phyloP scores from a whole-genome alignment of 495 filamentous ascomycete species.

The Aspergillus cristatus region DNA sequence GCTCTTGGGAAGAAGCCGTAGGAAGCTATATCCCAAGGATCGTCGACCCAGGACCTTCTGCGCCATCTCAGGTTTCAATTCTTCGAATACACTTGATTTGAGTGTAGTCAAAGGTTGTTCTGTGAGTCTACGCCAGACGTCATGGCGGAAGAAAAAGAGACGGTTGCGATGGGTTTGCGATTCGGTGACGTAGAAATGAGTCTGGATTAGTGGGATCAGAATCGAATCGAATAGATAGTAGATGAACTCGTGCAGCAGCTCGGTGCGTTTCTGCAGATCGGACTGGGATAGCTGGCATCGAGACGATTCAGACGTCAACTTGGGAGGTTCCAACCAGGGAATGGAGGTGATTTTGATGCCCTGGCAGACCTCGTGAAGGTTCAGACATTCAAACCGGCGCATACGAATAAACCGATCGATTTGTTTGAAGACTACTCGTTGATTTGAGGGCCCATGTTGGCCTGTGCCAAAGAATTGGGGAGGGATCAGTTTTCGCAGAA shows the following conservation, averaged over 20 bases:
- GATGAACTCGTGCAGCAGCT: constrained; percentile 74
- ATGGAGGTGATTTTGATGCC: constrained; percentile 62
- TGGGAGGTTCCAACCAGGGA: constrained; percentile 64
- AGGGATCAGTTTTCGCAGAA: constrained; percentile 67
- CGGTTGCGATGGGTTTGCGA: constrained; percentile 70
- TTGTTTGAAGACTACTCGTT: constrained; percentile 47
- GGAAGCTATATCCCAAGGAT: constrained; percentile 62
- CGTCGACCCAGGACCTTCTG: constrained; percentile 49
- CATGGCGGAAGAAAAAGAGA: constrained; percentile 91
- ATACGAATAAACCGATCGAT: constrained; percentile 70
- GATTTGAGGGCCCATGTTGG: constrained; percentile 46
- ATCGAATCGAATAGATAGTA: constrained; percentile 92
- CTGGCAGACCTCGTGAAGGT: constrained; percentile 68
- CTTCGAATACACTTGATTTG: constrained; percentile 70
- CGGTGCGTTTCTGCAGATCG: constrained; percentile 65
- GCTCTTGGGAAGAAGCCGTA: constrained; percentile 74
- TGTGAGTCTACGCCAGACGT: constrained; percentile 71
- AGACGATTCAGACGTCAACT: constrained; percentile 15
- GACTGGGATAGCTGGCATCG: constrained; percentile 58
- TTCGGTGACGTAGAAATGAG: constrained; percentile 92
- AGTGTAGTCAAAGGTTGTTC: constrained; percentile 62
- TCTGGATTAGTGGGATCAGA: constrained; percentile 75
- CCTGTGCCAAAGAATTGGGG: constrained; percentile 62
- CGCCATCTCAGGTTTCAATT: constrained; percentile 53
- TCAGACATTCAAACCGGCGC: constrained; percentile 71